phyloP scores from a whole-genome alignment of 2,329 filamentous ascomycete species.

The Talaromyces funiculosus region DNA sequence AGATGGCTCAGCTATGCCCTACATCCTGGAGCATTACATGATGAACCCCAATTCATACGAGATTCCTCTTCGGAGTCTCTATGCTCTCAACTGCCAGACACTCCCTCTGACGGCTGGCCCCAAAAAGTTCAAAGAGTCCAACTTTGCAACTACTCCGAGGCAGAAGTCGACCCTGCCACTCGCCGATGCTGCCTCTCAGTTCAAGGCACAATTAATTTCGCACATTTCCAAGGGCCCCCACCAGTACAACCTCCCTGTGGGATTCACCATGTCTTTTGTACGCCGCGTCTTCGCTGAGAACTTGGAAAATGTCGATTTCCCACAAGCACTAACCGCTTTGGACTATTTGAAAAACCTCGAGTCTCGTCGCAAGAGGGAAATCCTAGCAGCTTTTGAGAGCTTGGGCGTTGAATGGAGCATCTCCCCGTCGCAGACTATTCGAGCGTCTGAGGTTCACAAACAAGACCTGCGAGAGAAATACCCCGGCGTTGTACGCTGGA shows the following conservation, averaged over 20 bases:
- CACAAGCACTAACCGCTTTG: conserved; percentile 58
- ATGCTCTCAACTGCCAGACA: conserved; percentile 56
- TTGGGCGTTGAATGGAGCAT: conserved; percentile 39
- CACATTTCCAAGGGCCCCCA: conserved; percentile 55
- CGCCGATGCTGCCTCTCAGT: conserved; percentile 36
- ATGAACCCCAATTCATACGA: conserved; percentile 60
- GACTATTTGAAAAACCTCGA: conserved; percentile 63
- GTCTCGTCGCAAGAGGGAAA: conserved; percentile 53
- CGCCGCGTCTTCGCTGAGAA: conserved; percentile 54
- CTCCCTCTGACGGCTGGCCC: conserved; percentile 25
- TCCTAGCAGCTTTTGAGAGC: conserved; percentile 49
- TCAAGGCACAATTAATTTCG: conserved; percentile 38
- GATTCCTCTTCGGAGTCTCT: conserved; percentile 63
- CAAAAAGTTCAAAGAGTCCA: conserved; percentile 27
- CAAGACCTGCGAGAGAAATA: conserved; percentile 47
- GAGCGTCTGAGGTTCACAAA: conserved; percentile 44
- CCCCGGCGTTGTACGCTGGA: conserved; percentile 53
- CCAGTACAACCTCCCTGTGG: conserved; percentile 57
- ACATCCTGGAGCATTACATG: conserved; percentile 56
- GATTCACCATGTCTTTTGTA: conserved; percentile 59
- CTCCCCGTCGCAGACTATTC: conserved; percentile 21
- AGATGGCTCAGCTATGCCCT: conserved; percentile 41
- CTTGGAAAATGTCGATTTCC: conserved; percentile 57
- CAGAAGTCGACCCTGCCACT: conserved; percentile 19
- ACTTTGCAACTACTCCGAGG: conserved; percentile 31